A percentile compares a stretch with the other conserved stretches of the same genome.
Evolutionary conservation across 2,329 filamentous ascomycete species (phyloP).

Genomic region (Acrodontium crateriforme): DNA sequence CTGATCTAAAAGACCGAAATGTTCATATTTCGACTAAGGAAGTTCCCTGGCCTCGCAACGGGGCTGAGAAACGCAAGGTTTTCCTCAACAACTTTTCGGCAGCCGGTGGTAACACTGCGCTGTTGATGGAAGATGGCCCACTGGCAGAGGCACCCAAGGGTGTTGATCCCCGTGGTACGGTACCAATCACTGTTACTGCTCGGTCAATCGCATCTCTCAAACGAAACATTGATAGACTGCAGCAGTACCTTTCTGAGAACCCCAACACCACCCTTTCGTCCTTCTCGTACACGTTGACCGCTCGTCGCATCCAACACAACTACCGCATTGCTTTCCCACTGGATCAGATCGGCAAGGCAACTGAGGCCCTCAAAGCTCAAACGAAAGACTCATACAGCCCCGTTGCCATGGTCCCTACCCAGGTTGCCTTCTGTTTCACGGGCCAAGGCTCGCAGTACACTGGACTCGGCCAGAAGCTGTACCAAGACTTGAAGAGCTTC

Average conservation of each 20-base stretch:
- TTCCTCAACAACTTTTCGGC: conserved; percentile 42
- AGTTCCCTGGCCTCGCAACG: conserved; percentile 33
- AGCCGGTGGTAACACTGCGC: conserved; percentile 39
- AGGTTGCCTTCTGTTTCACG: conserved; percentile 39
- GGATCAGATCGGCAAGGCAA: conserved; percentile 33
- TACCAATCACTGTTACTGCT: conserved; percentile 37
- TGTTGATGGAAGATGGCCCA: conserved; percentile 39
- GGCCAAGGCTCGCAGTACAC: conserved; percentile 41
- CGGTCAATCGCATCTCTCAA: conserved; percentile 38
- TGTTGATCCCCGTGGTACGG: conserved; percentile 32
- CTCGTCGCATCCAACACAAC: conserved; percentile 40
- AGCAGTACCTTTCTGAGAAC: conserved; percentile 33
- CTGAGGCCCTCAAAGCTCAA: conserved; percentile 32
- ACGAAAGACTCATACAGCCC: conserved; percentile 37
- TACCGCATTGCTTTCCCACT: conserved; percentile 37
- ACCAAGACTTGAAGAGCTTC: conserved; percentile 35
- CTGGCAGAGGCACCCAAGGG: conserved; percentile 26
- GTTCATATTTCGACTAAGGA: conserved; percentile 37
- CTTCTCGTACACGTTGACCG: conserved; percentile 39
- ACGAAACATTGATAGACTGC: conserved; percentile 35
- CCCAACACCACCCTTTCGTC: conserved; percentile 32
- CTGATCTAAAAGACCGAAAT: conserved; percentile 38
- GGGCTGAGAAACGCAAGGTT: conserved; percentile 33
- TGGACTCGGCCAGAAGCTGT: conserved; percentile 36
- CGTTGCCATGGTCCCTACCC: conserved; percentile 38